Percentiles rank a stretch among this genome's conserved stretches.
phyloP scores from a whole-genome alignment of 345 rosid species.

The Eucalyptus urophylla region DNA sequence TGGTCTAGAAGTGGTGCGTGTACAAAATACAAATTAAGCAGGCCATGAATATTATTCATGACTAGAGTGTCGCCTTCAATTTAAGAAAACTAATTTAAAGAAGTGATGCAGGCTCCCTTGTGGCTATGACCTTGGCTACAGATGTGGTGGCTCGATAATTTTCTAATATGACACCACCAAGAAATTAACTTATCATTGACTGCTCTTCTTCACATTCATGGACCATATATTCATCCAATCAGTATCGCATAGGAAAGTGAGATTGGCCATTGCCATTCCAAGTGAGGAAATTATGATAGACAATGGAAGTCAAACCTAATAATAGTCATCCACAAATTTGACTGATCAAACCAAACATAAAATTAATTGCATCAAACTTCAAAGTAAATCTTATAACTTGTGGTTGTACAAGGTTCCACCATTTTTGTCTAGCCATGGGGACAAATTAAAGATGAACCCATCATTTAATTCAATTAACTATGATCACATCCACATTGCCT shows the following conservation, averaged over 20 bases:
- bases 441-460: not conserved
- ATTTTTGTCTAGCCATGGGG: not conserved
- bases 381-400: not conserved
- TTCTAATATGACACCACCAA: not conserved
- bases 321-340: not conserved
- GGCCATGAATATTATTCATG: not conserved
- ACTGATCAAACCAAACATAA: not conserved
- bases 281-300: fast-evolving
- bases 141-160: not conserved
- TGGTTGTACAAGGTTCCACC: fast-evolving
- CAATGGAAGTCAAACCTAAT: not conserved
- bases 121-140: not conserved
- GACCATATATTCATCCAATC: not conserved
- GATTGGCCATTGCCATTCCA: not conserved
- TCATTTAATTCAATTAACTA: not conserved
- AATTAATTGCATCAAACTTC: not conserved
- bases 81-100: not conserved
- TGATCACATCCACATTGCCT: not conserved
- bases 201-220: not conserved
- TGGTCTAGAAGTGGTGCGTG: not conserved
- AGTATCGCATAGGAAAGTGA: fast-evolving
- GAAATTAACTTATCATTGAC: not conserved
- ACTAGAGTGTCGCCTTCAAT: not conserved
- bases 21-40: not conserved
- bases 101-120: not conserved